A percentile compares a stretch with the other conserved stretches of the same genome.
phyloP scores from a whole-genome alignment of 257 asterid species.

The Dorcoceras hygrometricum region DNA sequence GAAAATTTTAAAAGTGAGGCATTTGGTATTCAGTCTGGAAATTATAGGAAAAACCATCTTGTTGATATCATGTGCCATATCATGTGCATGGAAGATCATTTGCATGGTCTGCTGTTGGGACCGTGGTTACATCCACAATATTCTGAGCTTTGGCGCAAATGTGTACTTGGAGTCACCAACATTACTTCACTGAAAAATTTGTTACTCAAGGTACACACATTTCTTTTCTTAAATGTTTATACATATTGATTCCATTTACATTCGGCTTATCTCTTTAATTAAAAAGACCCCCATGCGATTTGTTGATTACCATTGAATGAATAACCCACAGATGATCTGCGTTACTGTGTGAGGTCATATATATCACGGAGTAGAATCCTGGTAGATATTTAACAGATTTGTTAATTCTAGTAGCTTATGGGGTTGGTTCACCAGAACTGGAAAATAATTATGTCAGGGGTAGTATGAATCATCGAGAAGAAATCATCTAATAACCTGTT shows the following conservation, averaged over 20 bases:
- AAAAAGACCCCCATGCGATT: not conserved
- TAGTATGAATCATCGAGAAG: constrained; percentile 9
- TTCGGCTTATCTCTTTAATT: constrained; percentile 14
- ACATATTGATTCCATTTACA: constrained; percentile 12
- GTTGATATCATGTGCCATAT: constrained; percentile 68
- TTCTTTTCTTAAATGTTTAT: constrained; percentile 6
- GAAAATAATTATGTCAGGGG: not conserved
- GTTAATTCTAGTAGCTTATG: not conserved
- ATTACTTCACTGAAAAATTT: constrained; percentile 44
- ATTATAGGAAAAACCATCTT: constrained; percentile 58
- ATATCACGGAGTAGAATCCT: constrained; percentile 8
- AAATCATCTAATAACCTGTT: constrained; percentile 12
- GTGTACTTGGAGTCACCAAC: constrained; percentile 44
- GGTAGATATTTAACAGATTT: not conserved
- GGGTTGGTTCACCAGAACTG: constrained; percentile 7
- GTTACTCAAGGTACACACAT: constrained; percentile 59
- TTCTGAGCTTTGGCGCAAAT: constrained; percentile 65
- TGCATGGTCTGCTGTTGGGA: constrained; percentile 85
- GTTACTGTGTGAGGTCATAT: not conserved
- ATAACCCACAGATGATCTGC: not conserved
- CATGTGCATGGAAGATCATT: constrained; percentile 66
- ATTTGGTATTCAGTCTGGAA: constrained; percentile 44
- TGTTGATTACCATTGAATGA: not conserved
- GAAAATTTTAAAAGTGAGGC: constrained; percentile 54
- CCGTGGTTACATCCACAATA: constrained; percentile 85